A percentile compares a stretch with the other conserved stretches of the same genome.
These are phyloP conservation scores for Conticribra weissflogii DNA, from an alignment of 108 stramenopile genomes.

Conservation along the genomic window DNA sequence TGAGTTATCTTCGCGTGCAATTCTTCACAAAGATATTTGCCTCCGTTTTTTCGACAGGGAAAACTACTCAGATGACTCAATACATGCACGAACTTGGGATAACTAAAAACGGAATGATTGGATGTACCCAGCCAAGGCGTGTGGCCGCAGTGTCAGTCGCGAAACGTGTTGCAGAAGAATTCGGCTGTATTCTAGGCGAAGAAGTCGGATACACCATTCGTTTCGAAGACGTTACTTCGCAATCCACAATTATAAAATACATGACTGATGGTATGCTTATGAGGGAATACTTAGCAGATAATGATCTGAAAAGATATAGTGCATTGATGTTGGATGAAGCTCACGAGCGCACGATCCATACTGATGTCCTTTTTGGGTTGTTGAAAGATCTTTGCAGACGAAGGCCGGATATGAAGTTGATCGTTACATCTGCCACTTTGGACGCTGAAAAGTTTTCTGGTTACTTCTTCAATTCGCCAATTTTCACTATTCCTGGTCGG, in stretches of 20 bases:
- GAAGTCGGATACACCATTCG: constrained; percentile 98
- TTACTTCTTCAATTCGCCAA: constrained; percentile 96
- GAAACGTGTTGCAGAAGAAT: constrained; percentile 99
- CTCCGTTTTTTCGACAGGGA: too few species aligned
- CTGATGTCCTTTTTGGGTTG: constrained; percentile 97
- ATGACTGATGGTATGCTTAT: constrained; percentile 99
- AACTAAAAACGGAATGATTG: constrained; percentile 92
- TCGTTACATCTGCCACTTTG: constrained; percentile 96
- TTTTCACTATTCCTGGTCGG: constrained; percentile 98
- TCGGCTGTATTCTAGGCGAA: constrained; percentile 91
- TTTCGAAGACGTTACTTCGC: constrained; percentile 97
- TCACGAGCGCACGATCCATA: constrained; percentile 98
- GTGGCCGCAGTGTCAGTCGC: constrained; percentile 98
- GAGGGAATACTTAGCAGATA: constrained; percentile 94
- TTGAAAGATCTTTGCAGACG: constrained; percentile 92
- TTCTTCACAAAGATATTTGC: too few species aligned
- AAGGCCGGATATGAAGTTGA: constrained; percentile 91
- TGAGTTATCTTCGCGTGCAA: too few species aligned
- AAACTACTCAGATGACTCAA: constrained; percentile 99
- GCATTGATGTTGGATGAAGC: constrained; percentile 97
- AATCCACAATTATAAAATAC: constrained; percentile 96
- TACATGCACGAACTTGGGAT: constrained; percentile 96
- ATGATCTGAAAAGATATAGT: constrained; percentile 85
- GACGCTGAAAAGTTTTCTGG: constrained; percentile 98
- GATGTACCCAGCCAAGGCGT: constrained; percentile 98